Evolutionary conservation across 1,284 basidiomycete genomes (phyloP), one percentile per base, ranked within the genome.

Genomic region (Rhodotorula glutinis): DNA sequence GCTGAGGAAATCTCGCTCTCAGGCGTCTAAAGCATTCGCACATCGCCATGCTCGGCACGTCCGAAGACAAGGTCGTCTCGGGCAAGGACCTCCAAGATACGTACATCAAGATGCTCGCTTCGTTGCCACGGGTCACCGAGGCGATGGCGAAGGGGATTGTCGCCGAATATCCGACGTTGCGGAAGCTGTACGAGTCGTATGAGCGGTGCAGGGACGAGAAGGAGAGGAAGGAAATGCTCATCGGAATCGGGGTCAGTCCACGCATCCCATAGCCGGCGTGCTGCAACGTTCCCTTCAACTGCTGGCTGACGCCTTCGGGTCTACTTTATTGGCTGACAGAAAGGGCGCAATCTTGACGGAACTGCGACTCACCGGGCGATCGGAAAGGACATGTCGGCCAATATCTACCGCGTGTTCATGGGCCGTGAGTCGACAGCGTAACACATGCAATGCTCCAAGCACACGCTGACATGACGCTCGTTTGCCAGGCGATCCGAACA

Each of bases 1-100:
- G 33, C 33, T 38, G 33, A 38, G 7, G 33, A 11, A 38, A n/a
- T 16, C 51, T 19, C 23, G 19, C 25, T 14, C 41, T 11, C 62
- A 74, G 73, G 27, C 73, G 68, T 27, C 64, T 66, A 46, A 72
- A 73, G 44, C 63, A 65, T n/a, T 67, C 59, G 21, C 69, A 74
- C 54, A 30, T 66, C 25, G 51, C 62, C n/a, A 21, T 60, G 11
- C 70, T 75, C 59, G 72, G 73, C 38, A 69, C 65, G 4, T 57
- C 67, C 21, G 66, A 69, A 44, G 72, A 71, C 38, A 71, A 69
- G 47, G 46, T 67, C 23, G 46, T 38, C 16, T 65, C 64, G 23
- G 66, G 74, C 8, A 68, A 68, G 27, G 63, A 67, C 53, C 66
- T 69, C 0, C 58, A 67, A 40, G 73, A 71, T 43, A 74, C 71